Evolutionary conservation across 805 yeast genomes (phyloP).

Genomic region (Starmerella etchellsii): DNA sequence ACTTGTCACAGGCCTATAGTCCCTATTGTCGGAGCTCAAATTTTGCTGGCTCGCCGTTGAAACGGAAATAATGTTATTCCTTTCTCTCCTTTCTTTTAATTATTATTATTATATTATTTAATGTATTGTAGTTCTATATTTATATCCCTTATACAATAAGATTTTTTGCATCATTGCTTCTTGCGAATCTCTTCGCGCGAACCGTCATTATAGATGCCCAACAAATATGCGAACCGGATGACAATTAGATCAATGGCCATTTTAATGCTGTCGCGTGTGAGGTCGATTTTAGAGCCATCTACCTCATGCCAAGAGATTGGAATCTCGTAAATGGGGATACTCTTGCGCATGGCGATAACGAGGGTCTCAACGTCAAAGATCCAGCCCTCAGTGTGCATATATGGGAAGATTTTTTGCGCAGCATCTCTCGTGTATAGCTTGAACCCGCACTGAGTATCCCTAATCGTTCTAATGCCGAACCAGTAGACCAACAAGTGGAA

Average conservation of each 20-base stretch:
- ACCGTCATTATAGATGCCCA: conserved; percentile 52
- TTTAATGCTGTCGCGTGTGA: conserved; percentile 76
- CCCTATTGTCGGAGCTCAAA: conserved; percentile 16
- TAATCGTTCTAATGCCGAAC: conserved; percentile 75
- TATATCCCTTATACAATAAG: not conserved
- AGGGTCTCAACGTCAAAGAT: conserved; percentile 92
- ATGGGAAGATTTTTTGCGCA: conserved; percentile 57
- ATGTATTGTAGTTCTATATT: not conserved
- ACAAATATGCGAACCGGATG: conserved; percentile 72
- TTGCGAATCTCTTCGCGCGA: not conserved
- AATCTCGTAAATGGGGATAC: conserved; percentile 57
- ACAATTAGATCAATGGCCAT: conserved; percentile 93
- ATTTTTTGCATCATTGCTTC: not conserved
- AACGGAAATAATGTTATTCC: conserved; percentile 1
- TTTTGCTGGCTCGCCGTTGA: conserved; percentile 18
- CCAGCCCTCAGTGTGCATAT: conserved; percentile 95
- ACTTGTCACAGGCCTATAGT: conserved; percentile 22
- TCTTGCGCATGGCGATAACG: conserved; percentile 61
- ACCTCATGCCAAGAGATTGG: conserved; percentile 96
- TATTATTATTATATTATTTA: not conserved
- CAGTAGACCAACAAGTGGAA: conserved; percentile 73
- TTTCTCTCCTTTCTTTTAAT: not conserved
- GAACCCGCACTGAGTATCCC: conserved; percentile 97
- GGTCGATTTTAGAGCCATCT: conserved; percentile 83
- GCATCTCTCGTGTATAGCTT: conserved; percentile 74